Evolutionary conservation across 768 basidiomycete species (phyloP).

Genomic region (Tulasnella sp.): DNA sequence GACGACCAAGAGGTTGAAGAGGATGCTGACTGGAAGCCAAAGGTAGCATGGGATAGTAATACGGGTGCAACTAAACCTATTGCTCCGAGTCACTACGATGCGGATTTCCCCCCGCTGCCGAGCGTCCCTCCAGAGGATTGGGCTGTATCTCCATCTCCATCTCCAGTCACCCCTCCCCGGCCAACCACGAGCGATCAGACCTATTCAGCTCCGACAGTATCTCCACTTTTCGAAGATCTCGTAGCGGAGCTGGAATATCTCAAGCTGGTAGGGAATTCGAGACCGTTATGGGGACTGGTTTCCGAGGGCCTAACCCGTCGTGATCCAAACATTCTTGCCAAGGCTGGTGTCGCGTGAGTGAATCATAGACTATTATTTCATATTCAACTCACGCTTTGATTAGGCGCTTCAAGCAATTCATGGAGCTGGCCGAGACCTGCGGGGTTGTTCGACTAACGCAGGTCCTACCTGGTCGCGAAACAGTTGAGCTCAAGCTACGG

Average conservation of each 20-base stretch:
- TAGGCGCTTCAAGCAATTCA: slow-evolving; percentile 3
- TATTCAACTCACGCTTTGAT: background rate
- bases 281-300: background rate
- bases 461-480: background rate
- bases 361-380: background rate
- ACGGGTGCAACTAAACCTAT: background rate
- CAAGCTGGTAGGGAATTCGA: background rate
- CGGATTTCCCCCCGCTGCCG: background rate
- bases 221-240: background rate
- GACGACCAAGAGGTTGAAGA: background rate
- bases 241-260: background rate
- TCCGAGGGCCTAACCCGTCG: background rate
- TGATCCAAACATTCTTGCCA: background rate
- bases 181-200: background rate
- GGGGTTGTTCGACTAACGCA: background rate
- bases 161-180: background rate
- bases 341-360: background rate
- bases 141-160: background rate
- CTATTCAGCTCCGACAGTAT: background rate
- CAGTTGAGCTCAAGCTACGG: background rate
- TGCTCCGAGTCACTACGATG: background rate
- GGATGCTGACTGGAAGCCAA: background rate
- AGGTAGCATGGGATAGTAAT: background rate
- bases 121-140: background rate
- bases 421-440: background rate